Percentiles rank a stretch among this genome's conserved stretches.
Conservation (phyloP, 768 basidiomycete genomes). For the Boletus barrowsii region DNA sequence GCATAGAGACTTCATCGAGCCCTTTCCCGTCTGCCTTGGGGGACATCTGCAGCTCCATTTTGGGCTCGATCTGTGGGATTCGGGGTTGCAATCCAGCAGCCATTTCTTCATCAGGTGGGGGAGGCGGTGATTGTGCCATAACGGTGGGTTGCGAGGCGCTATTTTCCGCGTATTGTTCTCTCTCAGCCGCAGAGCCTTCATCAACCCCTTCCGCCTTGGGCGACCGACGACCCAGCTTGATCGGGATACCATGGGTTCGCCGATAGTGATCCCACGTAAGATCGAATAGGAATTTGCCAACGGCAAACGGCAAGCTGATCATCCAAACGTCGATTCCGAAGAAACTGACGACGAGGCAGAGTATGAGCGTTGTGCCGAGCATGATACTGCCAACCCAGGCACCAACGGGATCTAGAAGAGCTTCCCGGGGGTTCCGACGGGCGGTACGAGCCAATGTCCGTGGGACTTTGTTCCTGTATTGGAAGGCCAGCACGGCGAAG, state of each 20-base stretch:
- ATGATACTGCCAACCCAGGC: constrained; percentile 72
- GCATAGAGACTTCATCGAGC: background rate
- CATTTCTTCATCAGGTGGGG: background rate
- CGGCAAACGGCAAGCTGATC: constrained; percentile 80
- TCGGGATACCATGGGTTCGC: constrained; percentile 24
- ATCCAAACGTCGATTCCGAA: constrained; percentile 79
- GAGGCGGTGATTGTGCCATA: background rate
- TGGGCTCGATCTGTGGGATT: background rate
- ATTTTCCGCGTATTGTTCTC: background rate
- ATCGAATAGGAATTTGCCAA: constrained; percentile 70
- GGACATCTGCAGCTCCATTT: background rate
- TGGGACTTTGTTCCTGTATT: constrained; percentile 61
- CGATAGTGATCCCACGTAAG: constrained; percentile 55
- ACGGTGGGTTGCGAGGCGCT: background rate
- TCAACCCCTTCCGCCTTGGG: background rate
- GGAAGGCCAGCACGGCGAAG: constrained; percentile 51
- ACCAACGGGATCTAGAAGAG: constrained; percentile 69
- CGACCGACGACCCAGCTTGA: constrained; percentile 4
- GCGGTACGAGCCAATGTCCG: constrained; percentile 37
- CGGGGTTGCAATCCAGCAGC: background rate
- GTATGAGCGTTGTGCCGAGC: constrained; percentile 63
- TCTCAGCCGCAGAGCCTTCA: background rate
- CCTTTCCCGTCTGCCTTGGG: background rate
- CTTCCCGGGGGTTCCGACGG: constrained; percentile 50
- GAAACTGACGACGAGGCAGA: constrained; percentile 75